phyloP scores from a whole-genome alignment of 495 filamentous ascomycete species.

The Podospora pseudopauciseta region DNA sequence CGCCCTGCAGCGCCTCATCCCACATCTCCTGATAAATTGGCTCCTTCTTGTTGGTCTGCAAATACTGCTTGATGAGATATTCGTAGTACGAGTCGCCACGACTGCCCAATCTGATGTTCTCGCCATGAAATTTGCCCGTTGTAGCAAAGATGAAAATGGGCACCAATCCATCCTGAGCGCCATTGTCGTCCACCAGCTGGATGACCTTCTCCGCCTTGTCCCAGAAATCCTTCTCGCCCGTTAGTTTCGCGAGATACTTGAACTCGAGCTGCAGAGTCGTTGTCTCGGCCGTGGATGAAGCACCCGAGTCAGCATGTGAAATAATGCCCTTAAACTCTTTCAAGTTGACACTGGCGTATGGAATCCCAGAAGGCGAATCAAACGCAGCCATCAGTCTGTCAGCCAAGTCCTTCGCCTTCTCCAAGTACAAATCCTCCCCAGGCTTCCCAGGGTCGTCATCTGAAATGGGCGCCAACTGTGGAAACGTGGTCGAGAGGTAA shows the following conservation, averaged over 20 bases:
- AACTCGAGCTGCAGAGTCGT: slow-evolving; percentile 91
- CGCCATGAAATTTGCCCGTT: slow-evolving; percentile 69
- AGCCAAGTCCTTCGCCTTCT: slow-evolving; percentile 91
- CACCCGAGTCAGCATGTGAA: slow-evolving; percentile 81
- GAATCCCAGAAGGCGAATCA: slow-evolving; percentile 78
- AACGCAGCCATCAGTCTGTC: slow-evolving; percentile 84
- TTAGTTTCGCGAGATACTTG: slow-evolving; percentile 95
- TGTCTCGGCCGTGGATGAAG: slow-evolving; percentile 90
- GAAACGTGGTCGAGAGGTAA: slow-evolving; percentile 76
- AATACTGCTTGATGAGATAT: slow-evolving; percentile 94
- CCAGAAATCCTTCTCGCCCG: slow-evolving; percentile 90
- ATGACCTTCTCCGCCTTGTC: slow-evolving; percentile 86
- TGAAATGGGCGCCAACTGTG: slow-evolving; percentile 59
- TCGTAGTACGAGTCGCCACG: slow-evolving; percentile 97
- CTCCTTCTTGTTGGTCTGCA: slow-evolving; percentile 86
- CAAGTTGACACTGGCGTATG: slow-evolving; percentile 87
- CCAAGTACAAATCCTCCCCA: slow-evolving; percentile 88
- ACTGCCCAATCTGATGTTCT: slow-evolving; percentile 87
- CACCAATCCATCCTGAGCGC: slow-evolving; percentile 73
- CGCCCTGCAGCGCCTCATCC: slow-evolving; percentile 77
- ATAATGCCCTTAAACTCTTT: slow-evolving; percentile 66
- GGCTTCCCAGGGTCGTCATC: slow-evolving; percentile 64
- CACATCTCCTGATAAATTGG: slow-evolving; percentile 88
- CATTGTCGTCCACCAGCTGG: slow-evolving; percentile 77
- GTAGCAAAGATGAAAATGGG: slow-evolving; percentile 88